Conservation (phyloP, 1,139 yeast species). For the Magnusiomyces sp. region DNA sequence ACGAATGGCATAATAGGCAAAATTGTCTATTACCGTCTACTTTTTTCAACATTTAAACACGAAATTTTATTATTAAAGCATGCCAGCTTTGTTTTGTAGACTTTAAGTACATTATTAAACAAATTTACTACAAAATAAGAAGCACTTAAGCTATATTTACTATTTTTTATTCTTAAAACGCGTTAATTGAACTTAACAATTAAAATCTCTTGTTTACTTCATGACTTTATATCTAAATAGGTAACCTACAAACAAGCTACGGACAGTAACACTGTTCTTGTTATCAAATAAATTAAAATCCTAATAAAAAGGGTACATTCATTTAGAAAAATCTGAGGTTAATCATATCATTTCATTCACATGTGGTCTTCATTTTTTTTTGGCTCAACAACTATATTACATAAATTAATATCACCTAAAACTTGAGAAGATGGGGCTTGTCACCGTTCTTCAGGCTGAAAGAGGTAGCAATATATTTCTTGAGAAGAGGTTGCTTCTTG, state of each 20-base stretch:
- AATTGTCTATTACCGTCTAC: slow-evolving; percentile 29
- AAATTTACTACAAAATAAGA: background rate
- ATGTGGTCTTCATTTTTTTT: too few relatives aligned
- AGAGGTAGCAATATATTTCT: slow-evolving; percentile 93
- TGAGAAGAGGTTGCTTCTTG: slow-evolving; percentile 96
- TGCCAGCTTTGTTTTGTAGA: too few relatives aligned
- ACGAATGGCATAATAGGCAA: slow-evolving; percentile 46
- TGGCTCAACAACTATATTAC: slow-evolving; percentile 3
- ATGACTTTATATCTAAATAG: too few relatives aligned
- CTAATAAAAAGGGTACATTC: background rate
- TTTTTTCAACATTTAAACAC: slow-evolving; percentile 1
- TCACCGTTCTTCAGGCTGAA: slow-evolving; percentile 99
- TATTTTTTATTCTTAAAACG: background rate
- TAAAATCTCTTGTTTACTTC: too few relatives aligned
- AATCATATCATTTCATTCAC: too few relatives aligned
- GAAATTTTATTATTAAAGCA: too few relatives aligned
- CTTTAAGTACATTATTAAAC: background rate
- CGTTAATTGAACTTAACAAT: background rate
- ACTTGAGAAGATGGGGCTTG: slow-evolving; percentile 97
- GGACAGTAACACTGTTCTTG: background rate
- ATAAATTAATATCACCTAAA: slow-evolving; percentile 41
- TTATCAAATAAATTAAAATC: background rate
- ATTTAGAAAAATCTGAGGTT: too few relatives aligned
- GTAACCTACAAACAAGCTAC: too few relatives aligned
- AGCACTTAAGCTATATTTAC: background rate